Base-by-base conservation (phyloP, 352 stramenopile species). In the Sclerospora graminicola region DNA sequence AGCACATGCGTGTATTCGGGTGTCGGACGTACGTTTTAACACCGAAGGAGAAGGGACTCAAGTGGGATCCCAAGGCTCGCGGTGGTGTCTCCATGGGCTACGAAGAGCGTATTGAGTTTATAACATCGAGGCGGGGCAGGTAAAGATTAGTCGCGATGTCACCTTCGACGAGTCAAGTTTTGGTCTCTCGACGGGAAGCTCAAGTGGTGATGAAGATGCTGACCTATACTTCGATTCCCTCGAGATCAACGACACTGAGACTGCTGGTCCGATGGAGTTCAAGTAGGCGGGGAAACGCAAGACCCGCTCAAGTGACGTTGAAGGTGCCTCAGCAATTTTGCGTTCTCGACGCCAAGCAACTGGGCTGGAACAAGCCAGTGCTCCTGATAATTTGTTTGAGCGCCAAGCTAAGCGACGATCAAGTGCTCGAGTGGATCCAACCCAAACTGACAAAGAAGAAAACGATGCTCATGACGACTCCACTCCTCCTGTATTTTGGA, bases 61-160 rank as follows among this genome's bases (percentile, higher is more conserved):
- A 40, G 34, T 40, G 18, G n/a, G n/a, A n/a, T 27, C 18, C 34
- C 16, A 40, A 40, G 34, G 34, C 16, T 40, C 34, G 19, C 9
- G 18, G 7, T 1, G 34, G 34, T 10, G 14, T 28, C 2, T 40
- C 27, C 16, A 14, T 28, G 18, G 34, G 16, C 15, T 40, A 40
- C 15, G 34, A 40, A 28, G 34, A 40, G 34, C 34, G 8, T 40
- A 40, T 27, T 20, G 18, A 15, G 18, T 28, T 14, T 40, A n/a
- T 15, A 18, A 40, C 34, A 40, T 40, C 19, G 34, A 40, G 34
- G 34, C 34, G 34, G 31, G 31, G n/a, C 31, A 37, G 5, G 31
- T 37, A 14, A 14, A 21, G 7, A 23, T 37, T 11, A 37, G 10
- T 37, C 31, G 31, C 15, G 31, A 37, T 21, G 15, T 37, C 13